phyloP scores from a whole-genome alignment of 75 land plant species.

The Cunninghamia lanceolata region DNA sequence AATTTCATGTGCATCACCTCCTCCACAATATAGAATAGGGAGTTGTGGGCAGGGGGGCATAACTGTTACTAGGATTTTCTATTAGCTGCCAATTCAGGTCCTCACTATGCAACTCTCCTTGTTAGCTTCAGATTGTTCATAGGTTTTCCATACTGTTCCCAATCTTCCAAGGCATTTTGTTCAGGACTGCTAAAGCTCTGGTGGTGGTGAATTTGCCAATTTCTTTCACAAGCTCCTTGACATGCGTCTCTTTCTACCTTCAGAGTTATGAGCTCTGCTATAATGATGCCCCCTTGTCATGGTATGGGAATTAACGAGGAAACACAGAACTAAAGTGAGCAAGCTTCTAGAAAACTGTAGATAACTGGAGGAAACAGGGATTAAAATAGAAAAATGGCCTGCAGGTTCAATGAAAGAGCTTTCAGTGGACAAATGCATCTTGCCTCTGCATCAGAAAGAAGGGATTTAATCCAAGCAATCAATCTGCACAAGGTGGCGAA shows the following conservation, averaged over 20 bases:
- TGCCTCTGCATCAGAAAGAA: neutral
- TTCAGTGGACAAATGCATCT: neutral
- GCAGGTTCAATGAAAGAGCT: neutral
- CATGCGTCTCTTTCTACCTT: neutral
- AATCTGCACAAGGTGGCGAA: neutral
- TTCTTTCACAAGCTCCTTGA: too few relatives aligned
- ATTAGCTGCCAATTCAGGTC: neutral
- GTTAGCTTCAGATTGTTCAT: neutral
- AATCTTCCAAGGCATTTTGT: neutral
- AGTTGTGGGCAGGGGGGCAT: neutral
- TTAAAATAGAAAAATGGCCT: neutral
- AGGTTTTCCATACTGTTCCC: neutral
- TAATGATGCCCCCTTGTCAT: neutral
- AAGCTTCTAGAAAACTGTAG: neutral
- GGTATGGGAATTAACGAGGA: neutral
- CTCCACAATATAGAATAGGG: neutral
- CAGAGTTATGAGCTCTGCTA: too few relatives aligned
- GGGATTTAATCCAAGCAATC: neutral
- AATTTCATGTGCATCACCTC: neutral
- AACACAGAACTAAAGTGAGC: neutral
- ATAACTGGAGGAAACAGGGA: neutral
- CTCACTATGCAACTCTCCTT: neutral
- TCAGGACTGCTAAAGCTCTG: neutral
- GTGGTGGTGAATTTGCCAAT: neutral
- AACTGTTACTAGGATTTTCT: neutral